Evolutionary conservation across 352 stramenopile genomes (phyloP).

Genomic region (Pythium plurisporium): DNA sequence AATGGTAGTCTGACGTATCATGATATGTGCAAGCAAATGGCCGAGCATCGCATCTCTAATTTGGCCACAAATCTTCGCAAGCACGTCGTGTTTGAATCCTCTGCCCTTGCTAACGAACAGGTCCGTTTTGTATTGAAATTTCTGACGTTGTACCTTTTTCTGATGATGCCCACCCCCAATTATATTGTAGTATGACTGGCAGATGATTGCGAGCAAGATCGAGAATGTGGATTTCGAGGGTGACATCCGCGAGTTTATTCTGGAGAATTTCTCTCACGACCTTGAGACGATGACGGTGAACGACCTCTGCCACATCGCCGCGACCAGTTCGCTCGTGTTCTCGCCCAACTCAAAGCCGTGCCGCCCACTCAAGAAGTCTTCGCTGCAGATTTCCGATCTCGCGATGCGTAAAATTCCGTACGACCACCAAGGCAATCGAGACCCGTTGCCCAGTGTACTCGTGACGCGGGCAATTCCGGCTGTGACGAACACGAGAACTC

Average conservation of each 20-base stretch:
- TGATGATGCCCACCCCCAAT: neutral
- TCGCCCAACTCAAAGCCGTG: constrained; percentile 45
- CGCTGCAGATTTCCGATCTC: constrained; percentile 64
- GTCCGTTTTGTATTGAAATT: constrained; percentile 24
- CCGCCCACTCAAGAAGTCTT: constrained; percentile 39
- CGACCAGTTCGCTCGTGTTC: constrained; percentile 27
- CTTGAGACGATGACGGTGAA: constrained; percentile 53
- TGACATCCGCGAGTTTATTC: constrained; percentile 72
- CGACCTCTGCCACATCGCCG: constrained; percentile 49
- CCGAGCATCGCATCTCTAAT: constrained; percentile 66
- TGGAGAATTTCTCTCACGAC: constrained; percentile 30
- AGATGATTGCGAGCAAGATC: constrained; percentile 69
- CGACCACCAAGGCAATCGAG: constrained; percentile 53
- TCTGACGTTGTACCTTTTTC: neutral
- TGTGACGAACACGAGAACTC: neutral
- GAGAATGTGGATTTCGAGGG: constrained; percentile 65
- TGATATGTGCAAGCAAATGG: constrained; percentile 51
- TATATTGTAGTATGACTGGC: constrained; percentile 74
- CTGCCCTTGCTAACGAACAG: constrained; percentile 76
- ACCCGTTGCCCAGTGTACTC: constrained; percentile 38
- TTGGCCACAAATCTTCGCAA: constrained; percentile 73
- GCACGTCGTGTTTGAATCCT: constrained; percentile 79
- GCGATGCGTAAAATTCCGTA: constrained; percentile 58
- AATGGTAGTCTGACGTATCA: neutral
- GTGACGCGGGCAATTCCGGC: constrained; percentile 20